Percentiles rank a stretch among this genome's conserved stretches.
Conservation (phyloP, 805 yeast genomes). For the Lipomyces yamadae region DNA sequence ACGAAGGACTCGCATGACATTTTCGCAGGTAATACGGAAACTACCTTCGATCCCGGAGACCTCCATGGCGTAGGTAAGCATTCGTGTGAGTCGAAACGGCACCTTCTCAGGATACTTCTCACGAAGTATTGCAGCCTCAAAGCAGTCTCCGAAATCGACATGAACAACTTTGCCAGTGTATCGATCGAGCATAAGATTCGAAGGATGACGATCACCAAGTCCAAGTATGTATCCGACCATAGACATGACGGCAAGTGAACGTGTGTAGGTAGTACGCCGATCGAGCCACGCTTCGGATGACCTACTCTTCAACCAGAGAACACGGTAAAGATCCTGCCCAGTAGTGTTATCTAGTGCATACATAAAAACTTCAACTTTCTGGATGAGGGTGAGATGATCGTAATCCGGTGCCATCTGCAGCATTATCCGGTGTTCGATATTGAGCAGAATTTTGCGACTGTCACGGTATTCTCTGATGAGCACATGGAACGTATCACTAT, state of each 20-base stretch:
- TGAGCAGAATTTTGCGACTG: slow-evolving; percentile 82
- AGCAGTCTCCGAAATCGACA: slow-evolving; percentile 98
- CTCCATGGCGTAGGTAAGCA: slow-evolving; percentile 98
- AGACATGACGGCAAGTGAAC: slow-evolving; percentile 97
- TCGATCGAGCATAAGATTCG: slow-evolving; percentile 92
- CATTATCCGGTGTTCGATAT: slow-evolving; percentile 95
- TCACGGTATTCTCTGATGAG: slow-evolving; percentile 91
- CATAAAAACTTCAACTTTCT: slow-evolving; percentile 95
- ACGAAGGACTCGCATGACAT: slow-evolving; percentile 92
- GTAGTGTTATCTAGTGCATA: slow-evolving; percentile 93
- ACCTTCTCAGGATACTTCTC: slow-evolving; percentile 98
- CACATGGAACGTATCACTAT: slow-evolving; percentile 94
- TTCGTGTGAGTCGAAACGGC: slow-evolving; percentile 93
- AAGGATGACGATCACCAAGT: slow-evolving; percentile 96
- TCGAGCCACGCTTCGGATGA: slow-evolving; percentile 98
- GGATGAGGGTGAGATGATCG: slow-evolving; percentile 83
- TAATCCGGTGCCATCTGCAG: slow-evolving; percentile 97
- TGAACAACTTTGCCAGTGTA: slow-evolving; percentile 95
- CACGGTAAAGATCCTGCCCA: slow-evolving; percentile 95
- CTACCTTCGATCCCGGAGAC: slow-evolving; percentile 98
- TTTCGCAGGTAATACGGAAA: slow-evolving; percentile 93
- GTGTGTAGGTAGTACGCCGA: slow-evolving; percentile 91
- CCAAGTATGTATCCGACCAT: slow-evolving; percentile 98
- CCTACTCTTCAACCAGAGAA: slow-evolving; percentile 92
- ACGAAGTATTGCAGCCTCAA: slow-evolving; percentile 94